phyloP scores from a whole-genome alignment of 352 stramenopile genomes.

The Phytophthora tubulina region DNA sequence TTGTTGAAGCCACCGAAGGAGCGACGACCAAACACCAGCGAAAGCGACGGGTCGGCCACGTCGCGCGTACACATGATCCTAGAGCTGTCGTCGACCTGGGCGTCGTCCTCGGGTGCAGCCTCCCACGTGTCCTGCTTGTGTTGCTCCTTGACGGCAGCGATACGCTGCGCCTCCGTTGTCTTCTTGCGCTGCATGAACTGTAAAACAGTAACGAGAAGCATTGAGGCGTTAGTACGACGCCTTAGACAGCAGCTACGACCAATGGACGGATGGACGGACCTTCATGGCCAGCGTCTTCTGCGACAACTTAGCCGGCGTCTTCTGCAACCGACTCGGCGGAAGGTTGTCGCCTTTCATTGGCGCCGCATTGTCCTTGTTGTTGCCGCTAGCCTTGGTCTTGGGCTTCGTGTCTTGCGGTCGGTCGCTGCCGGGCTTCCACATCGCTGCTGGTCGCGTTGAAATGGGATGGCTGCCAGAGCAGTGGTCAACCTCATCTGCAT shows the following conservation, averaged over 20 bases:
- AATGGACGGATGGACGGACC: constrained; percentile 19
- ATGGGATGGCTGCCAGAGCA: constrained; percentile 23
- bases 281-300: constrained; percentile 91
- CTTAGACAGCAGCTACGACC: background rate
- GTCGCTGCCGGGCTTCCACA: constrained; percentile 72
- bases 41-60: constrained; percentile 77
- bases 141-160: constrained; percentile 59
- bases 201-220: background rate
- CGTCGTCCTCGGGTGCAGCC: constrained; percentile 41
- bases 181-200: constrained; percentile 92
- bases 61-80: constrained; percentile 65
- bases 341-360: constrained; percentile 29
- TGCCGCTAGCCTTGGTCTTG: constrained; percentile 33
- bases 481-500: background rate
- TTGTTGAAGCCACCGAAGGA: constrained; percentile 89
- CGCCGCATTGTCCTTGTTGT: constrained; percentile 19
- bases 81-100: constrained; percentile 35
- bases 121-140: constrained; percentile 75
- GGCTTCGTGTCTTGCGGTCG: constrained; percentile 45
- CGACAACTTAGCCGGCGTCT: constrained; percentile 54
- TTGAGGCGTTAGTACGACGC: background rate
- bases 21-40: constrained; percentile 77
- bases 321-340: constrained; percentile 29
- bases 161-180: constrained; percentile 62
- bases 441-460: constrained; percentile 16